Evolutionary conservation across 2,329 filamentous ascomycete species (phyloP), one percentile per base, ranked within the genome.

Genomic region (Apiospora aurea): DNA sequence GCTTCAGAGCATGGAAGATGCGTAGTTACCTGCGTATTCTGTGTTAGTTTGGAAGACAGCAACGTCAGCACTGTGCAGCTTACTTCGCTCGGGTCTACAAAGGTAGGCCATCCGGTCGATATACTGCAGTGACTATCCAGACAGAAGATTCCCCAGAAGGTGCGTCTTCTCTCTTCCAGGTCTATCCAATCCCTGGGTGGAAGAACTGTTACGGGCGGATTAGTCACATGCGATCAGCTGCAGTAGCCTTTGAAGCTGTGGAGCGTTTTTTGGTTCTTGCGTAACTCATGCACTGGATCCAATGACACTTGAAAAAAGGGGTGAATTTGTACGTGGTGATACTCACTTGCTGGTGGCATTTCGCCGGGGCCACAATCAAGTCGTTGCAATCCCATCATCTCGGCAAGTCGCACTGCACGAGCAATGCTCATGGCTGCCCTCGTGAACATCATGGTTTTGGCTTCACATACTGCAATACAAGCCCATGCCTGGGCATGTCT

Each of bases 71-170:
- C 8, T 49, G 26, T 24, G 14, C 21, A 38, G 14, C 26, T 76
- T 76, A 87, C 88, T 74, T 97, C 94, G 78, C 86, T 85, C 72
- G 94, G 88, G 74, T 97, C 91, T 57, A 97, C 91, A 38, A 91
- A 84, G 84, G 94, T 92, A 0, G 95, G 94, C 95, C 95, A 98
- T 2, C 95, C 95, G 4, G 95, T 97, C 16, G 94, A 94, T 69
- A 97, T 93, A 77, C 93, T 94, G 2, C 94, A 92, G 82, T 97
- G 97, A 38, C 93, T 89, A 80, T 98, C 95, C 57, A 93, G 87
- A 75, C 91, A 93, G 78, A 96, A 98, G 0, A 91, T 88, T 75
- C 92, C 89, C 96, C 96, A 98, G 76, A 97, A 97, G 0, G 93
- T 91, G 75, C 96, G 88, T 72, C 96, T 88, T 69, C 95, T 88